phyloP scores from a whole-genome alignment of 306 rosid genomes.

The Hippophae gyantsensis region DNA sequence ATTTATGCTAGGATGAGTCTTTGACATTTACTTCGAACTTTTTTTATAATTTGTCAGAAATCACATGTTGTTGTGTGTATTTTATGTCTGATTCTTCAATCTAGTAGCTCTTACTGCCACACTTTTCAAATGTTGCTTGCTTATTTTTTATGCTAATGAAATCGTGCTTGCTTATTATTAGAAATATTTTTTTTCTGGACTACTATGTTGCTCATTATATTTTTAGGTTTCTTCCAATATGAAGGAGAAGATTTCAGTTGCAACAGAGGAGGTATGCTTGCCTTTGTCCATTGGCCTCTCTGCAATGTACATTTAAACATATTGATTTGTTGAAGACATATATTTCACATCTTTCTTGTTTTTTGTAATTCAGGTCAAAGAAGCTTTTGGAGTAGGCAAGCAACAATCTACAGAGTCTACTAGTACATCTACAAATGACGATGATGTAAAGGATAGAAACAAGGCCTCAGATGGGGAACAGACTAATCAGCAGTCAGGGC shows the following conservation, averaged over 20 bases:
- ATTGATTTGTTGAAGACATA: conserved; percentile 4
- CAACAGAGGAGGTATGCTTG: conserved; percentile 71
- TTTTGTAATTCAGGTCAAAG: conserved; percentile 57
- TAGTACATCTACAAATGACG: conserved; percentile 32
- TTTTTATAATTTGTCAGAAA: not conserved
- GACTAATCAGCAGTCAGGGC: conserved; percentile 29
- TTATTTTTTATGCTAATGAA: not conserved
- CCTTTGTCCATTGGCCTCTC: conserved; percentile 5
- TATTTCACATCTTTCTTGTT: conserved; percentile 11
- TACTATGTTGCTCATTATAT: conserved; percentile 1
- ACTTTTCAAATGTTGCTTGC: not conserved
- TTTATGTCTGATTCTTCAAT: not conserved
- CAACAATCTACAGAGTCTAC: conserved; percentile 47
- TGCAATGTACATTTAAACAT: conserved; percentile 6
- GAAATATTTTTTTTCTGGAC: not conserved
- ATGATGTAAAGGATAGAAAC: conserved; percentile 36
- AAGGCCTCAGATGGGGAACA: conserved; percentile 37
- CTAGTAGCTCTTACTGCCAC: not conserved
- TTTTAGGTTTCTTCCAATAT: conserved; percentile 67
- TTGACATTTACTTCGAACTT: not conserved
- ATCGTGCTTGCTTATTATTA: not conserved
- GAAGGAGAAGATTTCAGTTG: conserved; percentile 75
- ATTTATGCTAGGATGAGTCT: not conserved
- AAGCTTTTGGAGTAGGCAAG: conserved; percentile 57
- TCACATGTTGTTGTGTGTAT: not conserved